These are phyloP conservation scores for Penicillium digitatum DNA, from an alignment of 2,329 filamentous ascomycete species.

Conservation along the genomic window DNA sequence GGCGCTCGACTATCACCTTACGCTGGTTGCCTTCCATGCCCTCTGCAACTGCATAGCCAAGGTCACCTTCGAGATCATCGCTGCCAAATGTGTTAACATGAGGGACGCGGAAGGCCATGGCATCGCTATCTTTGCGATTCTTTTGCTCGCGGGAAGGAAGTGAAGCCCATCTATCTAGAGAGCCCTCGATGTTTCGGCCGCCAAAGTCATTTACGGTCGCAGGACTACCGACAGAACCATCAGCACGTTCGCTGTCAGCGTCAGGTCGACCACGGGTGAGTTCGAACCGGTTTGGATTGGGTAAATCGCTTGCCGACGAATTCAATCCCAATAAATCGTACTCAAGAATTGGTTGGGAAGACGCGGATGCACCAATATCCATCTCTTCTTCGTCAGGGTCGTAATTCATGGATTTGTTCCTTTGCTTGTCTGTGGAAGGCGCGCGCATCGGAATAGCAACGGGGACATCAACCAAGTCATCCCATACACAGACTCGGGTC, in stretches of 20 bases:
- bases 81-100: constrained; percentile 52
- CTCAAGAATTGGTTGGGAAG: constrained; percentile 49
- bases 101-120: constrained; percentile 38
- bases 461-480: constrained; percentile 93
- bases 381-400: constrained; percentile 73
- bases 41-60: constrained; percentile 90
- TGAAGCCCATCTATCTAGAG: constrained; percentile 37
- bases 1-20: constrained; percentile 92
- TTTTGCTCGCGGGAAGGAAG: constrained; percentile 35
- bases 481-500: constrained; percentile 93
- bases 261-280: constrained; percentile 48
- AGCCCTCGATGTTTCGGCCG: constrained; percentile 32
- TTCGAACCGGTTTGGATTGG: constrained; percentile 72
- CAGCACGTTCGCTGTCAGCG: constrained; percentile 30
- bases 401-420: constrained; percentile 55
- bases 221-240: constrained; percentile 36
- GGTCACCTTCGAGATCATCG: constrained; percentile 81
- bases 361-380: constrained; percentile 74
- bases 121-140: constrained; percentile 35
- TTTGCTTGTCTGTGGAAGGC: constrained; percentile 78
- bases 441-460: constrained; percentile 85
- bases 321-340: constrained; percentile 68
- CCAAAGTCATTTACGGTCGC: constrained; percentile 31
- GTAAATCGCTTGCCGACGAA: constrained; percentile 56
- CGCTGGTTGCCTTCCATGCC: constrained; percentile 87